Evolutionary conservation across 345 rosid species (phyloP), one percentile per base, ranked within the genome.

Genomic region (Kernera saxatilis): DNA sequence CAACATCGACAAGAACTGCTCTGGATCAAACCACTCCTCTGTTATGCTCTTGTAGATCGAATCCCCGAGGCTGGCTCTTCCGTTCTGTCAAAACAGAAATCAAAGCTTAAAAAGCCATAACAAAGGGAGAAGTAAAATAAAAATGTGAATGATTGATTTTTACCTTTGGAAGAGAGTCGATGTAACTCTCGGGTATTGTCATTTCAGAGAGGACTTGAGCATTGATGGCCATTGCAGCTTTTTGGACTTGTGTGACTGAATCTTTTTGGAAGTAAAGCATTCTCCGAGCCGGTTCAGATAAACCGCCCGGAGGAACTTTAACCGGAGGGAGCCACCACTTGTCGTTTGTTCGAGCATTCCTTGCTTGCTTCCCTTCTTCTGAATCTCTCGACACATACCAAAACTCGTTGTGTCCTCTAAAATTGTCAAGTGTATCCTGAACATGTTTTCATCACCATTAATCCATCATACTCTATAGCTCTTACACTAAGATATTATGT

Each of bases 181-280:
- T 84, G 82, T 91, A 94, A 84, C 82, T 88, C 71, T 91, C 97
- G 0, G 99, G 99, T 59, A 91, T 73, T 25, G 68, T 79, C 91
- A 94, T 94, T 82, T 91, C 99, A 3, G 98, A 85, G n/a, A 94
- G 76, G 25, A 94, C 96, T 73, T 81, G 90, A 52, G 99, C 98
- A 72, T 94, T 94, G 18, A 91, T 94, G 5, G 98, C 93, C 93
- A 94, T 88, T 56, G 99, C 97, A 58, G 97, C 96, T 76, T 91
- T 94, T 15, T 89, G 90, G 2, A 91, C 98, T 46, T 94, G 99
- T 71, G 87, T 94, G n/a, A 94, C 95, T n/a, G 93, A 82, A 46
- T 94, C 99, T 74, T 94, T 94, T 69, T 94, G 98, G 55, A 63
- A 76, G 44, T 84, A 87, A 70, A 91, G 64, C 89, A 88, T 85